phyloP scores from a whole-genome alignment of 2,329 filamentous ascomycete genomes.

The Stemphylium lycopersici region DNA sequence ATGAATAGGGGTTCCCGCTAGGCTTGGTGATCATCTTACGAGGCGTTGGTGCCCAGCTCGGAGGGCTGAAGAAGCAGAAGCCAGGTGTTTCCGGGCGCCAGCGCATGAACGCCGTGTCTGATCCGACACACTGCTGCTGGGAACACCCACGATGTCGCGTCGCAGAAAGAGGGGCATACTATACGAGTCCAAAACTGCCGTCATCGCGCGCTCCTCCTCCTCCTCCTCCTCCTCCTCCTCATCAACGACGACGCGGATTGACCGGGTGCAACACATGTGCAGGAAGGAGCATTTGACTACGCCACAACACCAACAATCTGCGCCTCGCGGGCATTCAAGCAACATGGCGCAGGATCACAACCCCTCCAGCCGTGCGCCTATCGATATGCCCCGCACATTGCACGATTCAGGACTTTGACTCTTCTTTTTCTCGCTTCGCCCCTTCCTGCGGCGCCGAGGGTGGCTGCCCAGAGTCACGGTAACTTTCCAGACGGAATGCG shows the following conservation, averaged over 20 bases:
- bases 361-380: conserved; percentile 3
- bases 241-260: too few species aligned
- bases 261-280: too few species aligned
- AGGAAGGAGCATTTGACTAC: not conserved
- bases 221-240: too few species aligned
- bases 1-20: conserved; percentile 14
- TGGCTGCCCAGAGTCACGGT: not conserved
- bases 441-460: not conserved
- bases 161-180: conserved; percentile 3
- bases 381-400: conserved; percentile 9
- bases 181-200: too few species aligned
- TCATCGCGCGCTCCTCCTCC: too few species aligned
- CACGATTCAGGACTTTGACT: not conserved
- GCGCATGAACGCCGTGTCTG: conserved; percentile 24
- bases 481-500: not conserved
- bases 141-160: conserved; percentile 19
- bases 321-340: too few species aligned
- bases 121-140: conserved; percentile 8
- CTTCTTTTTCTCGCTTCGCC: not conserved
- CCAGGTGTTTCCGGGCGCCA: conserved; percentile 4
- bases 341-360: not conserved
- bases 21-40: conserved; percentile 18
- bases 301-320: not conserved
- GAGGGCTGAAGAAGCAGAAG: conserved; percentile 14
- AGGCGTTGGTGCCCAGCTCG: conserved; percentile 9